Conservation (phyloP, 2,329 filamentous ascomycete genomes). For the Davidsoniella virescens region DNA sequence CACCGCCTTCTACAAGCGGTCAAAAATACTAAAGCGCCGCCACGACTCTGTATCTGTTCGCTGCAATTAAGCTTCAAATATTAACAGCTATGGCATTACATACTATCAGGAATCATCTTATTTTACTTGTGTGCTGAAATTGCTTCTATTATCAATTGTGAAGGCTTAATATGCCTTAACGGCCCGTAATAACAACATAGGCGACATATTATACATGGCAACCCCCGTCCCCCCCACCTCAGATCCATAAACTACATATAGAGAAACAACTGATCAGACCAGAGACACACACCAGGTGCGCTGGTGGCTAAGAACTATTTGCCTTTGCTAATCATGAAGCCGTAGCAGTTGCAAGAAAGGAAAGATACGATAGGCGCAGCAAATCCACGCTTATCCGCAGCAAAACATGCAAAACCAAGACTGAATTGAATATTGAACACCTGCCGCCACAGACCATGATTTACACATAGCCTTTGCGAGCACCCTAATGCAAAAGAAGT, state of each 20-base stretch:
- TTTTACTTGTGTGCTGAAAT: too few relatives aligned
- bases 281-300: conserved; percentile 3
- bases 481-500: conserved; percentile 29
- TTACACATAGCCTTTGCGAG: conserved; percentile 54
- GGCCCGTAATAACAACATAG: neutral
- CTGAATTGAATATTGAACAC: neutral
- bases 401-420: neutral
- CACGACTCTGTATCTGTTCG: too few relatives aligned
- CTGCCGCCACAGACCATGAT: conserved; percentile 13
- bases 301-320: neutral
- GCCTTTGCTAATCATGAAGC: neutral
- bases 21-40: neutral
- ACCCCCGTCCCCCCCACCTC: neutral
- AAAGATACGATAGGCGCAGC: neutral
- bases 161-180: neutral
- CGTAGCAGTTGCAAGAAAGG: neutral
- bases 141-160: neutral
- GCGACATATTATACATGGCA: conserved; percentile 3
- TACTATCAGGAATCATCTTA: too few relatives aligned
- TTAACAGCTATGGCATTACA: too few relatives aligned
- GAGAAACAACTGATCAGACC: neutral
- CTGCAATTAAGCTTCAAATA: neutral
- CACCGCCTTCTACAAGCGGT: conserved; percentile 2
- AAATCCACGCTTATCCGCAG: neutral
- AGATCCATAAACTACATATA: neutral